Percentiles rank a stretch among this genome's conserved stretches.
phyloP scores from a whole-genome alignment of 208 protist species.

The Acanthamoeba healyi region DNA sequence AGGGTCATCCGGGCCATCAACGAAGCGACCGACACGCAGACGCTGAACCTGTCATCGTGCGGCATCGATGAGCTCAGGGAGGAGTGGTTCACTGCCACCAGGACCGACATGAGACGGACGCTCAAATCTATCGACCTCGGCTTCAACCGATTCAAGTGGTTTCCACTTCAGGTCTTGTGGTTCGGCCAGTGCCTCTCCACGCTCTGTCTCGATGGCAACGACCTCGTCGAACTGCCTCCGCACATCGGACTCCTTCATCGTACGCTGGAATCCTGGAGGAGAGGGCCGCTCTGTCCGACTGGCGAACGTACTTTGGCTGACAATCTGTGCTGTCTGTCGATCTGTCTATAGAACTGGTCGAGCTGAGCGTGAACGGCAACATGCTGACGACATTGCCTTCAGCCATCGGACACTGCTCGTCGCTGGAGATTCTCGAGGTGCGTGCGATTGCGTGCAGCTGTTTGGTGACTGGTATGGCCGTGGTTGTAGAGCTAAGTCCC shows the following conservation, averaged over 20 bases:
- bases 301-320: too few relatives aligned
- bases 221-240: slow-evolving; percentile 33
- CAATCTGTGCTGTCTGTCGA: background rate
- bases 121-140: background rate
- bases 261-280: background rate
- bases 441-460: background rate
- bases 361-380: slow-evolving; percentile 32
- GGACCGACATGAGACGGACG: background rate
- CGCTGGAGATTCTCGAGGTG: background rate
- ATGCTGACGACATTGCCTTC: background rate
- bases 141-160: slow-evolving; percentile 20
- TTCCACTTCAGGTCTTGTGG: slow-evolving; percentile 10
- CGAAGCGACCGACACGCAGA: background rate
- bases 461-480: background rate
- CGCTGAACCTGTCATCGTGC: slow-evolving; percentile 2
- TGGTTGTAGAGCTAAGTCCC: too few relatives aligned
- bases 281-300: background rate
- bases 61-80: background rate
- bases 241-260: background rate
- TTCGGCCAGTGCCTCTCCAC: background rate
- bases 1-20: background rate
- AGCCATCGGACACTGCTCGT: slow-evolving; percentile 5
- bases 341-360: background rate
- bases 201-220: slow-evolving; percentile 26
- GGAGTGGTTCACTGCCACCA: background rate